phyloP scores from a whole-genome alignment of 345 rosid genomes.

The Geranium rotundifolium region DNA sequence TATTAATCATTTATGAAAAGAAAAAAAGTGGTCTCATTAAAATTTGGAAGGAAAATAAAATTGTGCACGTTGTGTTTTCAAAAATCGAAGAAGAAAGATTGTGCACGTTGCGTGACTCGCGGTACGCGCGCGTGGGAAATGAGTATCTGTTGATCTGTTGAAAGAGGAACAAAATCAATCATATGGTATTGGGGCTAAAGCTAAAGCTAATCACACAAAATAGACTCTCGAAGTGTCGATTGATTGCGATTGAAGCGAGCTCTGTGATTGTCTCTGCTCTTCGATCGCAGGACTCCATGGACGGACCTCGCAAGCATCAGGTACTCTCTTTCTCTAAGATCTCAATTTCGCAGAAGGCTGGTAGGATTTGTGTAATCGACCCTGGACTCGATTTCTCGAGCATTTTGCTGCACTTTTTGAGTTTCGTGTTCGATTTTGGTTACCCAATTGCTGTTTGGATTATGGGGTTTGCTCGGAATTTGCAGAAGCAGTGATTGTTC shows the following conservation, averaged over 20 bases:
- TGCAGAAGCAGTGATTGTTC: background rate
- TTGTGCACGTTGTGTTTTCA: no score
- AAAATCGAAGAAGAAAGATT: no score
- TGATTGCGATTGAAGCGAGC: background rate
- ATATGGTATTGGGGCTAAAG: no score
- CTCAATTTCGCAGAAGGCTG: background rate
- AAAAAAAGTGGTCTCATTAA: no score
- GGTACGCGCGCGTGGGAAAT: no score
- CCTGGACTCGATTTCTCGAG: background rate
- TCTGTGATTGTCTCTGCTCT: background rate
- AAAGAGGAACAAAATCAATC: no score
- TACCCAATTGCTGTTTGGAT: background rate
- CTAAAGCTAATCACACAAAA: background rate
- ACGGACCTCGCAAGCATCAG: conserved; percentile 59
- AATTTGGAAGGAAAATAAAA: no score
- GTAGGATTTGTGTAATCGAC: background rate
- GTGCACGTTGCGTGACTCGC: no score
- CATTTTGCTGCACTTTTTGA: conserved; percentile 1
- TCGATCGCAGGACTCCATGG: conserved; percentile 26
- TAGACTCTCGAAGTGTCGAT: background rate
- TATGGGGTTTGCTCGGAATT: background rate
- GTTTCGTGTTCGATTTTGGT: background rate
- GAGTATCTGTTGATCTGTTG: no score
- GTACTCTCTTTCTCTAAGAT: conserved; percentile 16
- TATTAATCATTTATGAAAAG: no score